Base-by-base conservation (phyloP, 2,329 filamentous ascomycete species). In the Xylaria polymorpha region DNA sequence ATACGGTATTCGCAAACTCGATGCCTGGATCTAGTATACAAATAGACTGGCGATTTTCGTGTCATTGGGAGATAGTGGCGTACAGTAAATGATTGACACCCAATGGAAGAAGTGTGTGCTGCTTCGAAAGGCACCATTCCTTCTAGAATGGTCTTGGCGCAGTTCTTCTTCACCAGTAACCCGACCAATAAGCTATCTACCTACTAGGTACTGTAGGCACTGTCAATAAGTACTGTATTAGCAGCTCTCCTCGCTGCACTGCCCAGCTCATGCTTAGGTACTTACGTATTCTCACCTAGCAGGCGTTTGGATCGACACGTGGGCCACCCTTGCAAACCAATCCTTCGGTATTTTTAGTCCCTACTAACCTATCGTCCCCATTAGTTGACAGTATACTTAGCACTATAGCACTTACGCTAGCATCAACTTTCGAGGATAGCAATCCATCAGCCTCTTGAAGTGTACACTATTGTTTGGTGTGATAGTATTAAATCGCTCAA, bases 321-420 rank as follows among this genome's bases (percentile, higher is more conserved):
- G 68, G 65, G 53, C 64, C 2, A 53, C 48, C 64, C 65, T 68
- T 55, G 58, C 57, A 39, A 62, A 60, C 68, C 68, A 63, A 65
- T 67, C 65, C 62, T 64, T 68, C 62, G 65, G 65, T 68, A 70
- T 70, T 66, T 70, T 68, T 70, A 70, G 68, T 61, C 57, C 35
- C 25, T 29, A 29, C 4, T 29, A 4, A n/a, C n/a, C n/a, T n/a
- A n/a, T n/a, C n/a, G n/a, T n/a, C 4, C 25, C 53, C n/a, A 56
- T 39, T 39, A 44, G 32, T 35, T 4, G 25, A 29, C 25, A 29
- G 25, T 29, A 29, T 29, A 29, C 25, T 29, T 29, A 29, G 25
- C 25, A 29, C 59, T 51, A 57, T 64, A 59, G 39, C 20, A 6
- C 51, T 37, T 55, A n/a, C 51, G 48, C 20, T 39, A 43, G 55